Conservation (phyloP, 2,329 filamentous ascomycete species). For the Emmonsiellopsis sp. region DNA sequence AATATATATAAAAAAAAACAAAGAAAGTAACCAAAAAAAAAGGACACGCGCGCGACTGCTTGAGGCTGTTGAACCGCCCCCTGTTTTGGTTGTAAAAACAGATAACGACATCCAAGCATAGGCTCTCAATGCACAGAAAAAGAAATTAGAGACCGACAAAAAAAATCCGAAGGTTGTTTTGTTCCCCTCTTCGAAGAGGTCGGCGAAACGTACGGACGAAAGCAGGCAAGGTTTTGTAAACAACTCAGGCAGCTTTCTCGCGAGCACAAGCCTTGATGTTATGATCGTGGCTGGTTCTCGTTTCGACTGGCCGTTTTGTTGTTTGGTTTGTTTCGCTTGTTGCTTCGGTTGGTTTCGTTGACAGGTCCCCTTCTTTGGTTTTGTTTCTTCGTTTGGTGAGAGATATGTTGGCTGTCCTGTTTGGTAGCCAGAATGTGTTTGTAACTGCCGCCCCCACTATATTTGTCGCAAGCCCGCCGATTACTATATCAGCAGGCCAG, state of each 20-base stretch:
- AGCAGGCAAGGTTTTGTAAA: background rate
- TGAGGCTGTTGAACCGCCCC: conserved; percentile 58
- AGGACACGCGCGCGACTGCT: conserved; percentile 15
- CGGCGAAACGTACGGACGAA: background rate
- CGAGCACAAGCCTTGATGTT: conserved; percentile 54
- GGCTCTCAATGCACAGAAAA: conserved; percentile 47
- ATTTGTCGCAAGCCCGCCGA: background rate
- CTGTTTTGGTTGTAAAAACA: conserved; percentile 83
- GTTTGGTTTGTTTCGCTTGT: conserved; percentile 12
- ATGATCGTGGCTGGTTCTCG: conserved; percentile 47
- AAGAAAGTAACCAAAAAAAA: background rate
- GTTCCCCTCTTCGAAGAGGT: conserved; percentile 12
- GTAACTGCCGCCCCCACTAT: background rate
- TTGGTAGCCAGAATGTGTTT: too few relatives aligned
- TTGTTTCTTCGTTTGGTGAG: background rate
- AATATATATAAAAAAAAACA: background rate
- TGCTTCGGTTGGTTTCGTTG: background rate
- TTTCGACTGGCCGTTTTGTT: conserved; percentile 16
- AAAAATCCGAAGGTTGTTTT: conserved; percentile 2
- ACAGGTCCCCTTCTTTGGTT: background rate
- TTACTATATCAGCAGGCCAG: background rate
- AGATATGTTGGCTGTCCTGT: background rate
- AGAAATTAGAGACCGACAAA: background rate
- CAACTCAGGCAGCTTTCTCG: background rate
- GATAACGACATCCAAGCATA: conserved; percentile 56